These are phyloP conservation scores for Lotus japonicus DNA, from an alignment of 306 rosid species.

Conservation along the genomic window DNA sequence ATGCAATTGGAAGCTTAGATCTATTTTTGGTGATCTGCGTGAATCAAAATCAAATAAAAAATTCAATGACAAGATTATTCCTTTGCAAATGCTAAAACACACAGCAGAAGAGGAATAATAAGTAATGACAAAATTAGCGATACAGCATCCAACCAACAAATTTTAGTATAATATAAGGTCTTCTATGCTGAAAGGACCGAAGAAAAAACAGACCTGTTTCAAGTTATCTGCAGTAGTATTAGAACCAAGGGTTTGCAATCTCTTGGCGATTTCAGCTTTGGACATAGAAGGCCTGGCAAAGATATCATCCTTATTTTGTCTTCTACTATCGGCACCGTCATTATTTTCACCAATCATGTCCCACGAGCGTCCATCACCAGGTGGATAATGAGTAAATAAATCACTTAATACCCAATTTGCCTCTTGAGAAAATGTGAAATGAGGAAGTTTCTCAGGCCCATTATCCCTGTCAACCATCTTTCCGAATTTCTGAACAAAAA, in stretches of 20 bases:
- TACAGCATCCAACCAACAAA: slow-evolving; percentile 23
- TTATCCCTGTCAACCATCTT: slow-evolving; percentile 11
- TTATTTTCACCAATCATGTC: slow-evolving; percentile 18
- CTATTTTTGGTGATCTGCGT: slow-evolving; percentile 48
- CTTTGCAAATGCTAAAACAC: neutral
- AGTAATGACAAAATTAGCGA: neutral
- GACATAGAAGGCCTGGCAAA: slow-evolving; percentile 49
- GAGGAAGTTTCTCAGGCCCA: slow-evolving; percentile 13
- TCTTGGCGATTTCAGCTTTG: slow-evolving; percentile 46
- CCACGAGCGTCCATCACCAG: slow-evolving; percentile 44
- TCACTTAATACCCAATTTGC: slow-evolving; percentile 36
- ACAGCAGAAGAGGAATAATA: slow-evolving; percentile 16
- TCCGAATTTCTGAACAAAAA: slow-evolving; percentile 35
- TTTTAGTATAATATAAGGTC: slow-evolving; percentile 3
- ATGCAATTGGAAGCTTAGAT: slow-evolving; percentile 77
- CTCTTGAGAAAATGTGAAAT: slow-evolving; percentile 51
- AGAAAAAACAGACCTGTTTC: slow-evolving; percentile 45
- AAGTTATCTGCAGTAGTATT: slow-evolving; percentile 25
- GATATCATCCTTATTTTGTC: slow-evolving; percentile 30
- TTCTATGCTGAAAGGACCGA: neutral
- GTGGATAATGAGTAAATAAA: slow-evolving; percentile 62
- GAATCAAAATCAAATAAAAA: slow-evolving; percentile 20
- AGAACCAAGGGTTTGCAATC: slow-evolving; percentile 34
- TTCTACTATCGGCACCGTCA: neutral
- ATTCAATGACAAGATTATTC: slow-evolving; percentile 13